Evolutionary conservation across 495 filamentous ascomycete genomes (phyloP).

Genomic region (Daldinia caldariorum): DNA sequence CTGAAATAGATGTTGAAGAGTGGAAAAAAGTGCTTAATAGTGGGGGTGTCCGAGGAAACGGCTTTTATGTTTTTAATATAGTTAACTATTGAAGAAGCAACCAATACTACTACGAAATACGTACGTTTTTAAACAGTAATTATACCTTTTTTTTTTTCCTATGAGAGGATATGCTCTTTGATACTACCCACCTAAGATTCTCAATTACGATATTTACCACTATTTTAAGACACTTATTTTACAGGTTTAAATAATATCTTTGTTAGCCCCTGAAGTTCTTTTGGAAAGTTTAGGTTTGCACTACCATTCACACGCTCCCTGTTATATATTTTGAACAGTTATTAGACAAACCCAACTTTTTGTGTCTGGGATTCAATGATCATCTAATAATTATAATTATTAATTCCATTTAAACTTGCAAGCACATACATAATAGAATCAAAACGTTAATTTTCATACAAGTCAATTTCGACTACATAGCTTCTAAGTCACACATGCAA

Average conservation of each 20-base stretch:
- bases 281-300: background rate
- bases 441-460: background rate
- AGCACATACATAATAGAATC: background rate
- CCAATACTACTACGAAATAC: background rate
- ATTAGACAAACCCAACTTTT: background rate
- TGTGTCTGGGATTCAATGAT: background rate
- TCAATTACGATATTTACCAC: background rate
- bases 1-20: background rate
- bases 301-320: background rate
- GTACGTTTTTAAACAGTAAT: background rate
- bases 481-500: background rate
- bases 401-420: background rate
- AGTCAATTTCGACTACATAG: background rate
- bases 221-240: background rate
- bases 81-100: background rate
- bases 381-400: background rate
- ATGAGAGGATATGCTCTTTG: background rate
- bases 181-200: background rate
- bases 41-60: background rate
- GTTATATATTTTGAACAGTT: background rate
- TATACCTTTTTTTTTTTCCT: background rate
- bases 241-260: background rate
- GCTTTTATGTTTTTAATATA: background rate
- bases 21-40: background rate
- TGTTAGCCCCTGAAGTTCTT: background rate